Conservation (phyloP, 176 grass and related monocot genomes). For the Phoenix dactylifera region DNA sequence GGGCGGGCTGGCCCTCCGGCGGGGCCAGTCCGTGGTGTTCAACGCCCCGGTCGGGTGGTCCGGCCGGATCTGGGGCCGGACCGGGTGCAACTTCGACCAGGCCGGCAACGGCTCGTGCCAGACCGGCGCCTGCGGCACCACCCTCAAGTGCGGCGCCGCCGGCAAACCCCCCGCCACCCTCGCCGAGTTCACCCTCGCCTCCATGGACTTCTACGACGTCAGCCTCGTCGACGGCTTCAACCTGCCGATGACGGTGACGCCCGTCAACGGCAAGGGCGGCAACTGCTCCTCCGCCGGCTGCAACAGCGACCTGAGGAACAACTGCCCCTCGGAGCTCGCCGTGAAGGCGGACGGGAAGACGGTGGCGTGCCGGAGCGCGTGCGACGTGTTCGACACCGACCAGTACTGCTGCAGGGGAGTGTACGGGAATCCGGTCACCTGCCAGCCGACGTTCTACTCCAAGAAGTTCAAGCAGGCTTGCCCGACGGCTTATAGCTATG, state of each 20-base stretch:
- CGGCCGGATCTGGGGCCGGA: slow-evolving; percentile 77
- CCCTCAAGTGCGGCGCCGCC: slow-evolving; percentile 41
- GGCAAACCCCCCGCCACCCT: slow-evolving; percentile 53
- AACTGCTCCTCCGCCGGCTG: slow-evolving; percentile 68
- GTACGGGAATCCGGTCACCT: slow-evolving; percentile 39
- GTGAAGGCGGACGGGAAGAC: slow-evolving; percentile 31
- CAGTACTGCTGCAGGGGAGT: slow-evolving; percentile 68
- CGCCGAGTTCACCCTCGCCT: slow-evolving; percentile 68
- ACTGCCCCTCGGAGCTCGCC: slow-evolving; percentile 56
- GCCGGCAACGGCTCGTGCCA: slow-evolving; percentile 50
- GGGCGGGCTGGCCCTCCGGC: slow-evolving; percentile 45
- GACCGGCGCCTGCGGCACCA: slow-evolving; percentile 46
- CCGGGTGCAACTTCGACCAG: slow-evolving; percentile 53
- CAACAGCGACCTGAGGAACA: slow-evolving; percentile 39
- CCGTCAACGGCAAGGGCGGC: slow-evolving; percentile 18
- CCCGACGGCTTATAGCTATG: slow-evolving; percentile 75
- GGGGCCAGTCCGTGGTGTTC: slow-evolving; percentile 61
- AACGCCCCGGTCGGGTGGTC: slow-evolving; percentile 54
- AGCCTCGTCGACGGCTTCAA: slow-evolving; percentile 85
- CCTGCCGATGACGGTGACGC: slow-evolving; percentile 37
- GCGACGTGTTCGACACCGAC: slow-evolving; percentile 77
- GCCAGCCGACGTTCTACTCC: slow-evolving; percentile 68
- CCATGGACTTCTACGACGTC: slow-evolving; percentile 82
- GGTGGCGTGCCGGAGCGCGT: slow-evolving; percentile 81
- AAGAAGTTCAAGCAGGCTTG: slow-evolving; percentile 68